A percentile compares a stretch with the other conserved stretches of the same genome.
phyloP scores from a whole-genome alignment of 2,329 filamentous ascomycete species.

The Magnaporthiopsis incrustans region DNA sequence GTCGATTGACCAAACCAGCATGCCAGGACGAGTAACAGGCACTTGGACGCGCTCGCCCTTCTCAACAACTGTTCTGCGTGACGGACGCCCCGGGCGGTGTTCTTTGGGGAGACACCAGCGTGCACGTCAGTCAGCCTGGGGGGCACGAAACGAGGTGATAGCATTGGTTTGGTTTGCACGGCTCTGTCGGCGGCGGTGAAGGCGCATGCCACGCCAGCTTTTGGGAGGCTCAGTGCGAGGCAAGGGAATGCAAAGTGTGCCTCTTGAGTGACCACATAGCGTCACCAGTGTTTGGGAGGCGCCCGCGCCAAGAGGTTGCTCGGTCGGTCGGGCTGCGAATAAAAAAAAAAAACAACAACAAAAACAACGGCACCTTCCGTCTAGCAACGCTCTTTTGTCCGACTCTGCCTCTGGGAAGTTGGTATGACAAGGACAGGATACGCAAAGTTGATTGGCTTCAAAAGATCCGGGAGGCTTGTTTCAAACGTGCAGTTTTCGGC shows the following conservation, averaged over 20 bases:
- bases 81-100: not conserved
- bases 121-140: not conserved
- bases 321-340: not conserved
- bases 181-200: not conserved
- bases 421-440: not conserved
- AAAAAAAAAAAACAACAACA: not conserved
- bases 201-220: not conserved
- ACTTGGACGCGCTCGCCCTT: not conserved
- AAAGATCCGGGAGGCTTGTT: not conserved
- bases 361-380: not conserved
- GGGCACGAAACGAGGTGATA: not conserved
- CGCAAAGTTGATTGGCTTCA: not conserved
- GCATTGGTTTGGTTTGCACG: not conserved
- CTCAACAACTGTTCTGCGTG: not conserved
- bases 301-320: not conserved
- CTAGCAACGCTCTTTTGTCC: not conserved
- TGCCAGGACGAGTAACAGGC: not conserved
- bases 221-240: not conserved
- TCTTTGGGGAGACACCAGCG: not conserved
- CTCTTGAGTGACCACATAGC: not conserved
- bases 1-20: too few species aligned
- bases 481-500: not conserved
- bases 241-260: too few species aligned
- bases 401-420: not conserved
- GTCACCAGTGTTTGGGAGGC: not conserved